Conservation (phyloP, 495 filamentous ascomycete genomes). For the Usnea hakonensis region DNA sequence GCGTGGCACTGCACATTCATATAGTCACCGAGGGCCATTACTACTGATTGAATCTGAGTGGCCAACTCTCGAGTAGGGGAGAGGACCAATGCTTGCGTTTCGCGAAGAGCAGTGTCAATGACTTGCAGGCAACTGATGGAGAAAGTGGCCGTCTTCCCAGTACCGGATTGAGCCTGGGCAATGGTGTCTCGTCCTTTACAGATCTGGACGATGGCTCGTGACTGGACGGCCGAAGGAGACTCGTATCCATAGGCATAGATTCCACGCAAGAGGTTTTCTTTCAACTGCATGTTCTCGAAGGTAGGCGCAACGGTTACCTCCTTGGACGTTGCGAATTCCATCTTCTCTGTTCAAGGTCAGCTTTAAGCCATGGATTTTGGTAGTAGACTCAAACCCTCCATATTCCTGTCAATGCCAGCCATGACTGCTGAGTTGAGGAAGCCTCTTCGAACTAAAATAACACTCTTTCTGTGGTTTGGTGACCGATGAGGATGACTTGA, state of each 20-base stretch:
- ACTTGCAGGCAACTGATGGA: conserved; percentile 95
- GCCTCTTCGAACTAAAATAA: neutral
- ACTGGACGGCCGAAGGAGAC: conserved; percentile 93
- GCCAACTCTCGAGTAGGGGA: conserved; percentile 96
- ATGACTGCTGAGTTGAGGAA: conserved; percentile 38
- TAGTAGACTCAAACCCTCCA: conserved; percentile 50
- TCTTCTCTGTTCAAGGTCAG: conserved; percentile 55
- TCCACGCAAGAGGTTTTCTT: conserved; percentile 91
- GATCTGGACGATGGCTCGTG: conserved; percentile 94
- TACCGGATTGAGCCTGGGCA: conserved; percentile 98
- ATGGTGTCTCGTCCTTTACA: conserved; percentile 98
- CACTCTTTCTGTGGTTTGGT: neutral
- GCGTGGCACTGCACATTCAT: conserved; percentile 99
- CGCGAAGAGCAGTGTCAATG: conserved; percentile 74
- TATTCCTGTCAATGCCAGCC: conserved; percentile 90
- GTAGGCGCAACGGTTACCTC: conserved; percentile 83
- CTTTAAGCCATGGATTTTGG: conserved; percentile 16
- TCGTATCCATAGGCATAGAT: conserved; percentile 99
- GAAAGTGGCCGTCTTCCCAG: conserved; percentile 98
- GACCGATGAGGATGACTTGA: neutral
- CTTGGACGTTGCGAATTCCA: conserved; percentile 96
- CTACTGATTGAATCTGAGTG: conserved; percentile 94
- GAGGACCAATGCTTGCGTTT: conserved; percentile 93
- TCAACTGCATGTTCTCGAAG: conserved; percentile 75
- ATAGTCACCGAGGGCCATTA: conserved; percentile 96